Evolutionary conservation across 108 stramenopile genomes (phyloP).

Genomic region (Skeletonema menzelii): DNA sequence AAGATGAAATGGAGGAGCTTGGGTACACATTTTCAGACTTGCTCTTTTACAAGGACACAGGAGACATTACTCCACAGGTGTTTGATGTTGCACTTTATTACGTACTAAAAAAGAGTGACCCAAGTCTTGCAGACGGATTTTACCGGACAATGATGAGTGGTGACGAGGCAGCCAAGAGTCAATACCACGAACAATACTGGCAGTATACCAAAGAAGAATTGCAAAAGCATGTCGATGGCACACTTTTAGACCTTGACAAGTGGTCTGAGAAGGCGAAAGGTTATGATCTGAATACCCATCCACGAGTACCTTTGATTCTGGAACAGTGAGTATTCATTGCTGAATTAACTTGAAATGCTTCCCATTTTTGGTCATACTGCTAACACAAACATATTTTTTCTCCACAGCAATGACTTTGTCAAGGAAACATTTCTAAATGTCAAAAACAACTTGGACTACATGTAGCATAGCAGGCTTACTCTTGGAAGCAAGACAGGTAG

Average conservation of each 20-base stretch:
- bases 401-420: conserved; percentile 63
- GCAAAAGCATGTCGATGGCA: conserved; percentile 57
- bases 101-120: conserved; percentile 28
- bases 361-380: too few species aligned
- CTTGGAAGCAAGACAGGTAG: not conserved
- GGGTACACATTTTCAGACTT: conserved; percentile 61
- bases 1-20: conserved; percentile 51
- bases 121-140: conserved; percentile 31
- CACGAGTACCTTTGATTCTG: conserved; percentile 61
- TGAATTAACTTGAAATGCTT: too few species aligned
- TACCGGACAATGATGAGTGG: conserved; percentile 53
- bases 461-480: conserved; percentile 18
- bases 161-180: conserved; percentile 53
- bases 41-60: conserved; percentile 66
- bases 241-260: conserved; percentile 44
- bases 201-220: conserved; percentile 51
- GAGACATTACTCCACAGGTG: conserved; percentile 58
- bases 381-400: too few species aligned
- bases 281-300: conserved; percentile 50
- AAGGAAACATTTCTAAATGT: conserved; percentile 56
- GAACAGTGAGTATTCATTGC: too few species aligned
- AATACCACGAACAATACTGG: conserved; percentile 61
- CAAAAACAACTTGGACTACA: conserved; percentile 44
- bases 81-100: conserved; percentile 62
- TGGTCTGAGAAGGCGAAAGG: conserved; percentile 46